Evolutionary conservation across 2,329 filamentous ascomycete species (phyloP).

Genomic region (Botryotinia globosa): DNA sequence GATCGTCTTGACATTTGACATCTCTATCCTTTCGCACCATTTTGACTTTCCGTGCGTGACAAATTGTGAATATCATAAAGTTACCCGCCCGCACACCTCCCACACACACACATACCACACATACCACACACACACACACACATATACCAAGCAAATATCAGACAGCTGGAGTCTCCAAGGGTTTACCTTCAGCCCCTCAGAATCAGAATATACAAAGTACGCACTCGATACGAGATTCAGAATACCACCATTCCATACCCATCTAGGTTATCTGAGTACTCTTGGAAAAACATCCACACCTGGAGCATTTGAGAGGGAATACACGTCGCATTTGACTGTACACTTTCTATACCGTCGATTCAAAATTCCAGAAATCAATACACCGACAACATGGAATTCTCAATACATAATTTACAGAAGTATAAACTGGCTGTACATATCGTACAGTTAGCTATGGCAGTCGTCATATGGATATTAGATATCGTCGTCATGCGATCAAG

Average conservation of each 20-base stretch:
- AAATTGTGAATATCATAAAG: not conserved
- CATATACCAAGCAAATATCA: not conserved
- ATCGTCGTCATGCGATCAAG: conserved; percentile 56
- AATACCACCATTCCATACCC: not conserved
- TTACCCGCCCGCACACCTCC: not conserved
- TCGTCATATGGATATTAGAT: conserved; percentile 57
- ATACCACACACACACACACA: not conserved
- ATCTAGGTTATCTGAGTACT: not conserved
- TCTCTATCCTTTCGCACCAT: not conserved
- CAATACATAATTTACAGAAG: conserved; percentile 36
- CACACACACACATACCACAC: no score
- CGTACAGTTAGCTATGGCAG: conserved; percentile 52
- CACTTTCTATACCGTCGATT: not conserved
- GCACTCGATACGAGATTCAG: not conserved
- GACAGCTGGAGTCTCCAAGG: no score
- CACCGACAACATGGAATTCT: conserved; percentile 33
- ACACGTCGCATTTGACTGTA: not conserved
- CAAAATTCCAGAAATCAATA: not conserved
- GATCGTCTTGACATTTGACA: not conserved
- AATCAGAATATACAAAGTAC: not conserved
- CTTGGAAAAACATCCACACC: not conserved
- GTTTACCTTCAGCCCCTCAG: conserved; percentile 2
- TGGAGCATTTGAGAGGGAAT: not conserved
- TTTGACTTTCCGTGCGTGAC: not conserved
- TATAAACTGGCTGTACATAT: conserved; percentile 57